Conservation (phyloP, 176 grass and related monocot genomes). For the Poa annua region DNA sequence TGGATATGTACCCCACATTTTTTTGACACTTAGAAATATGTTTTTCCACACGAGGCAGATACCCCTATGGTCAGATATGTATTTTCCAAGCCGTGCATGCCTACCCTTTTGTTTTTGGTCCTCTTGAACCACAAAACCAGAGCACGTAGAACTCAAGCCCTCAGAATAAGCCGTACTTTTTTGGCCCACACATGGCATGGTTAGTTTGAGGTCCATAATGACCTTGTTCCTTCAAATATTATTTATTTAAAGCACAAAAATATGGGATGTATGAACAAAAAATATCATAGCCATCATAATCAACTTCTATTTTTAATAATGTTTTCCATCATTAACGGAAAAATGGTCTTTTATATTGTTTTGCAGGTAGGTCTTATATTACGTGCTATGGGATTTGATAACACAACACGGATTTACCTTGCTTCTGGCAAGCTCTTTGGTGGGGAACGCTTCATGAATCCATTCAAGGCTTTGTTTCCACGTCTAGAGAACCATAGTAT, state of each 20-base stretch:
- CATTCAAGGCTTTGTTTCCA: conserved; percentile 80
- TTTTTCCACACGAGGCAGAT: too few relatives aligned
- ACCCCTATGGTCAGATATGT: too few relatives aligned
- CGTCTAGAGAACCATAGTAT: conserved; percentile 77
- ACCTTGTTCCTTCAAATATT: conserved; percentile 14
- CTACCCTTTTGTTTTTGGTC: background rate
- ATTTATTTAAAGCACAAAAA: conserved; percentile 5
- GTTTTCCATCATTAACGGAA: background rate
- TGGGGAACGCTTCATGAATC: conserved; percentile 90
- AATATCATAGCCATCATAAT: background rate
- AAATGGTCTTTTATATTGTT: conserved; percentile 23
- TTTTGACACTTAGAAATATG: too few relatives aligned
- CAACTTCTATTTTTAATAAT: background rate
- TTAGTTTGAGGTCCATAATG: conserved; percentile 5
- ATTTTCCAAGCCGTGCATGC: background rate
- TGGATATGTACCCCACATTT: too few relatives aligned
- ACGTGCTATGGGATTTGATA: conserved; percentile 74
- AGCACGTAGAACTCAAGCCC: background rate
- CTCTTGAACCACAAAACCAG: conserved; percentile 6
- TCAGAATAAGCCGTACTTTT: background rate
- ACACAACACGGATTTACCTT: conserved; percentile 86
- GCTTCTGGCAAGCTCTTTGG: conserved; percentile 93
- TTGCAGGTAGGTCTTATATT: conserved; percentile 85
- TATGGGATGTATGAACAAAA: background rate
- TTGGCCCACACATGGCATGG: background rate